phyloP scores from a whole-genome alignment of 73 alveolate species.

The Paramecium biaurelia region DNA sequence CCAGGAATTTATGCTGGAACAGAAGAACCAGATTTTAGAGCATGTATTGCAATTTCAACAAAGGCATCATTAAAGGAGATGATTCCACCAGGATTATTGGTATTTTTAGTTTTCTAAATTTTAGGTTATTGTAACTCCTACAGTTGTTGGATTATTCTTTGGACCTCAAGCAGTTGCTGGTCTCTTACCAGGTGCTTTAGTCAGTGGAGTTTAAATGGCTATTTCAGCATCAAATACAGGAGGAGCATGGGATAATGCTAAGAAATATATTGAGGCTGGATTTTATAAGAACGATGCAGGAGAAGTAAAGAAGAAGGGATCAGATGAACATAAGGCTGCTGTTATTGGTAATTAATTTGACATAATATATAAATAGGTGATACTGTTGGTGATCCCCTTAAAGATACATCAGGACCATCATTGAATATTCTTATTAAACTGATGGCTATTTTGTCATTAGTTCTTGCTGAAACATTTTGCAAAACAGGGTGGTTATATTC shows the following conservation, averaged over 20 bases:
- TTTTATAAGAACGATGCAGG: slow-evolving; percentile 56
- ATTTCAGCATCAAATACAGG: slow-evolving; percentile 81
- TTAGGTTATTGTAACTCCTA: slow-evolving; percentile 78
- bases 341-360: slow-evolving; percentile 56
- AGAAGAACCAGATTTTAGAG: slow-evolving; percentile 81
- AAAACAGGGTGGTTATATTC: slow-evolving; percentile 49
- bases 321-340: slow-evolving; percentile 85
- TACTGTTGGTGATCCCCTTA: slow-evolving; percentile 95
- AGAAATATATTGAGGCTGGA: slow-evolving; percentile 83
- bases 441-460: slow-evolving; percentile 81
- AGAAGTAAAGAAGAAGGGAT: slow-evolving; percentile 66
- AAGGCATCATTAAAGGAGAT: slow-evolving; percentile 80
- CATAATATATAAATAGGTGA: slow-evolving; percentile 77
- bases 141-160: slow-evolving; percentile 81
- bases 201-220: slow-evolving; percentile 89
- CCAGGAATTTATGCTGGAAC: slow-evolving; percentile 70
- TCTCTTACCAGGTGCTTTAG: slow-evolving; percentile 87
- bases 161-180: slow-evolving; percentile 90
- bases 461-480: slow-evolving; percentile 69
- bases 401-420: slow-evolving; percentile 94
- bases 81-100: slow-evolving; percentile 91
- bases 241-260: slow-evolving; percentile 93
- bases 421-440: slow-evolving; percentile 90
- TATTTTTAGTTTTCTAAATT: not conserved
- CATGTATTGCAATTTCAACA: slow-evolving; percentile 89